Base-by-base conservation (phyloP, 495 filamentous ascomycete species). In the Daldinia grandis region DNA sequence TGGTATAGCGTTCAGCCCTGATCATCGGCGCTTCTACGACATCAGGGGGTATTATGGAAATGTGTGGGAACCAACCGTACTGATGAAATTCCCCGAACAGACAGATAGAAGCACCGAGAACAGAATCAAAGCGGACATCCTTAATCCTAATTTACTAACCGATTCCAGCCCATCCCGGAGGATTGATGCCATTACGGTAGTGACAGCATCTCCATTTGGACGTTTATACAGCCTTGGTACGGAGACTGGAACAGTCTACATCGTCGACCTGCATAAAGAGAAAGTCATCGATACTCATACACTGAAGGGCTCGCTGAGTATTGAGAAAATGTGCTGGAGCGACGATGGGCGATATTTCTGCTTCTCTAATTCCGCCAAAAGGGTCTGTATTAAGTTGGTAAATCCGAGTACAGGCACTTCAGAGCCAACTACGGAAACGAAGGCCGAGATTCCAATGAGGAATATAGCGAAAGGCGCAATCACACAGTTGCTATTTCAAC, bases 1-100 rank as follows among this genome's bases (percentile, higher is more conserved):
- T 14, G 75, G 64, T 7, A 30, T 79, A 25, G 40, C 66, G 24
- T 77, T 79, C 28, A 71, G 71, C 50, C 74, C 74, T 27, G 76
- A 77, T 28, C 12, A 56, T n/a, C 42, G 54, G 28, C 76, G 76
- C 8, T 49, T 79, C 30, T 79, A 77, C 38, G 76, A 79, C 21
- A 64, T 76, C 12, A 53, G 76, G 60, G 76, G 73, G 0, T 60
- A 59, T 15, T 75, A 75, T 53, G 71, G 62, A 9, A 78, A 76
- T 55, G 71, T 50, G 12, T 78, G 74, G 76, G 74, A 78, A 66
- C 76, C 74, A 7, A 74, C 70, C 51, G 51, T 63, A 19, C 50
- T 77, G 49, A 42, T 77, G 37, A 69, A 58, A 59, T 72, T 59
- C 58, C 62, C 60, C 37, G 75, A 77, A 49, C 72, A 75, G 58